Evolutionary conservation across 352 stramenopile genomes (phyloP).

Genomic region (Phytophthora cryptogea): DNA sequence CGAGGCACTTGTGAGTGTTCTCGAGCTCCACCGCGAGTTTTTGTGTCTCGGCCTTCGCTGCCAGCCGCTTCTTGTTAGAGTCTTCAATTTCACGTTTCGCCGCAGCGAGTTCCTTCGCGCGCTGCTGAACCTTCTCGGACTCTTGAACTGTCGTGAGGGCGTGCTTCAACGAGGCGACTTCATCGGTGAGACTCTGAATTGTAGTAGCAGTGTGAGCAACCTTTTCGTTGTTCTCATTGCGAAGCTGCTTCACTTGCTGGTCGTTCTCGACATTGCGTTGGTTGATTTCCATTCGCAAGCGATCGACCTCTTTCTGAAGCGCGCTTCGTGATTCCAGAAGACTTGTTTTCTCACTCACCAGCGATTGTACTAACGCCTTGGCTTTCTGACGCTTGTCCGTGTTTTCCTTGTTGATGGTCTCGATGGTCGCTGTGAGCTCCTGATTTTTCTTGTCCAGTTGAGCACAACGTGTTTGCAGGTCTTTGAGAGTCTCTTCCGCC

Average conservation of each 20-base stretch:
- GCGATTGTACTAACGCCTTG: constrained; percentile 64
- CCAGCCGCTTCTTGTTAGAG: constrained; percentile 81
- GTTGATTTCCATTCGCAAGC: constrained; percentile 78
- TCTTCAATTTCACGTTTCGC: constrained; percentile 79
- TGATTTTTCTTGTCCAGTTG: constrained; percentile 64
- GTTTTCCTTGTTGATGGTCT: constrained; percentile 56
- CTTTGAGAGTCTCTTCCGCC: constrained; percentile 36
- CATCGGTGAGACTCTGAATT: constrained; percentile 60
- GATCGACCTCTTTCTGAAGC: constrained; percentile 69
- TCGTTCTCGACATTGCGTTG: constrained; percentile 79
- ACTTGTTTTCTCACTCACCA: constrained; percentile 69
- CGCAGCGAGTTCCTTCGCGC: constrained; percentile 62
- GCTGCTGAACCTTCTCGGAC: constrained; percentile 72
- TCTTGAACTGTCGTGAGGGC: constrained; percentile 66
- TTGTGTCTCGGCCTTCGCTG: constrained; percentile 82
- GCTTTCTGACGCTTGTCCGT: constrained; percentile 75
- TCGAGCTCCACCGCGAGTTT: constrained; percentile 79
- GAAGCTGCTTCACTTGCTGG: constrained; percentile 58
- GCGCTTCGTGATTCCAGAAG: constrained; percentile 49
- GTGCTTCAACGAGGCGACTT: constrained; percentile 63
- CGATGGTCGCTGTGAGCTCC: constrained; percentile 46
- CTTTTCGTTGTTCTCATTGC: constrained; percentile 62
- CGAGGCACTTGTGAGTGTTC: constrained; percentile 64
- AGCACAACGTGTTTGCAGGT: constrained; percentile 41
- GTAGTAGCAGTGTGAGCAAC: constrained; percentile 42